Conservation (phyloP, 1,139 yeast genomes). For the Debaryomyces subglobosus region DNA sequence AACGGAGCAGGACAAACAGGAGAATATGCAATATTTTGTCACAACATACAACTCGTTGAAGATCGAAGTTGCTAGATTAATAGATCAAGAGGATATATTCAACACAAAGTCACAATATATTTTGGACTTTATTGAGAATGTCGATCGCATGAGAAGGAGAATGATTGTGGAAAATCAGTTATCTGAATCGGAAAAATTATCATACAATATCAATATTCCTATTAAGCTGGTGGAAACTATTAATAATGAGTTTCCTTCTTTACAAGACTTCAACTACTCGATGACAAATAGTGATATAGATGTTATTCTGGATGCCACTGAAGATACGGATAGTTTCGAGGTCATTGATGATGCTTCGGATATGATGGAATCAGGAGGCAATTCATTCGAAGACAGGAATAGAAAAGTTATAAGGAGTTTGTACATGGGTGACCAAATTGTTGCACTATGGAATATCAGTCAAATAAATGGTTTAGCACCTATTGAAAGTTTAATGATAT, state of each 20-base stretch:
- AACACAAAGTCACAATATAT: slow-evolving; percentile 36
- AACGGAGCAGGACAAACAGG: slow-evolving; percentile 63
- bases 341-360: slow-evolving; percentile 44
- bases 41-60: slow-evolving; percentile 50
- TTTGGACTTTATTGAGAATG: slow-evolving; percentile 69
- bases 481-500: slow-evolving; percentile 69
- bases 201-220: slow-evolving; percentile 45
- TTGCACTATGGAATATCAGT: slow-evolving; percentile 73
- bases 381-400: slow-evolving; percentile 64
- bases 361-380: slow-evolving; percentile 20
- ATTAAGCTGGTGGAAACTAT: slow-evolving; percentile 25
- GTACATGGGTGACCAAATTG: slow-evolving; percentile 70
- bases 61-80: slow-evolving; percentile 43
- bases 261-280: not conserved
- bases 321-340: slow-evolving; percentile 48
- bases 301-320: slow-evolving; percentile 10
- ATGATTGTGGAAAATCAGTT: slow-evolving; percentile 56
- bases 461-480: slow-evolving; percentile 74
- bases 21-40: slow-evolving; percentile 55
- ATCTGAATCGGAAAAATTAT: slow-evolving; percentile 45
- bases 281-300: not conserved
- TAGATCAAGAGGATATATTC: slow-evolving; percentile 25
- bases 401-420: slow-evolving; percentile 71
- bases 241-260: slow-evolving; percentile 11
- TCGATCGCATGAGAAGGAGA: slow-evolving; percentile 63